Base-by-base conservation (phyloP, 306 rosid genomes). In the Geum urbanum region DNA sequence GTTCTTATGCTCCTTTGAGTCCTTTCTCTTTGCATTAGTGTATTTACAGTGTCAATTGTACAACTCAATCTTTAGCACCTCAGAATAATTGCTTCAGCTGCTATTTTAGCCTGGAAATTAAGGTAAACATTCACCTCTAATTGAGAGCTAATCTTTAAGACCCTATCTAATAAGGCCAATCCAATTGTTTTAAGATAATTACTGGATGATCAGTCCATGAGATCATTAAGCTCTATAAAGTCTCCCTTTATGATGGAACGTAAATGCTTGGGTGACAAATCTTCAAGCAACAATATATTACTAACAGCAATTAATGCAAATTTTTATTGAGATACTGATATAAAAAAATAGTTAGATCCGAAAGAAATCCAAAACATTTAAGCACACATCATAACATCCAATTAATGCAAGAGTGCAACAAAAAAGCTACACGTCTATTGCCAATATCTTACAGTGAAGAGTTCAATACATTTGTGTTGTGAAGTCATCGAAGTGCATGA, bases 181-280 rank as follows among this genome's bases (percentile, higher is more conserved):
- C 65, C 65, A 24, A 47, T 43, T 43, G 18, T 37, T 22, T 44
- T 55, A 55, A 44, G 18, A 70, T 13, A 44, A 55, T 48, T 72
- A 43, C 52, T 16, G 37, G 72, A 75, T 37, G 51, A 19, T 73
- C 79, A 81, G 64, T 70, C 68, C 2, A 20, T 22, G 55, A 91
- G 87, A 81, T 91, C 97, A 58, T 88, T 77, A 78, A 87, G 50
- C 82, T 88, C 95, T 43, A 90, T 64, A 72, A 75, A 90, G 82
- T 84, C 88, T 32, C 73, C 88, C 67, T 90, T 84, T 53, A 70
- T 22, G 72, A 88, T 70, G 69, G 78, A 72, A 40, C 24, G 75
- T 67, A 79, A 48, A 43, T 71, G 63, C 63, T 52, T 67, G 56
- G 76, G 60, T 37, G 76, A 56, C 51, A 78, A 47, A 52, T 46